Percentiles rank a stretch among this genome's conserved stretches.
These are phyloP conservation scores for Dactylorhiza incarnata DNA, from an alignment of 106 monocot species.

Conservation along the genomic window DNA sequence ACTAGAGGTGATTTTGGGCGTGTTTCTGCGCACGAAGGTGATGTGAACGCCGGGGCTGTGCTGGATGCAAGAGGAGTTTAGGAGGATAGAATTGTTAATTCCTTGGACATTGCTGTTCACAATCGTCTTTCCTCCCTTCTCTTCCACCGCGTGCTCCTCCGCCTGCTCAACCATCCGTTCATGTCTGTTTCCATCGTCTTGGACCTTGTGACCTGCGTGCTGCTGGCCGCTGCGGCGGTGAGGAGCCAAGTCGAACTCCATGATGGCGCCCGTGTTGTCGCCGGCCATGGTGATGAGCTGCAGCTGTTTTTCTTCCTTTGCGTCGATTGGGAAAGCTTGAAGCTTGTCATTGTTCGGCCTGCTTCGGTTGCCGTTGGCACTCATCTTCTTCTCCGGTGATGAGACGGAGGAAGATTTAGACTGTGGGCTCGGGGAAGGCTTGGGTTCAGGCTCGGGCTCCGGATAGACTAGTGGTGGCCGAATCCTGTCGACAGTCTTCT, in stretches of 20 bases:
- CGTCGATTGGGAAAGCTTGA: neutral
- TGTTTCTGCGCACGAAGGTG: constrained; percentile 18
- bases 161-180: neutral
- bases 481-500: neutral
- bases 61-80: constrained; percentile 34
- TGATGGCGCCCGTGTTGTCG: constrained; percentile 58
- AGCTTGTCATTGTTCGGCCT: constrained; percentile 1
- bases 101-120: constrained; percentile 78
- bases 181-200: neutral
- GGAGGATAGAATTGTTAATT: constrained; percentile 64
- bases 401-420: neutral
- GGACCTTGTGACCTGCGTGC: neutral
- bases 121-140: constrained; percentile 7
- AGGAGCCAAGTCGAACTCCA: constrained; percentile 27
- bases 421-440: neutral
- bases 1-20: constrained; percentile 4
- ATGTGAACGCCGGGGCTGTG: constrained; percentile 63
- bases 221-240: neutral
- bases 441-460: constrained; percentile 16
- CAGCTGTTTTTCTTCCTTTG: constrained; percentile 20
- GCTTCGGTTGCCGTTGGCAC: neutral
- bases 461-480: constrained; percentile 1
- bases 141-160: neutral
- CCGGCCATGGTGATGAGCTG: constrained; percentile 52
- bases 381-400: neutral